phyloP scores from a whole-genome alignment of 1,284 basidiomycete species.

The Tremellales sp. region DNA sequence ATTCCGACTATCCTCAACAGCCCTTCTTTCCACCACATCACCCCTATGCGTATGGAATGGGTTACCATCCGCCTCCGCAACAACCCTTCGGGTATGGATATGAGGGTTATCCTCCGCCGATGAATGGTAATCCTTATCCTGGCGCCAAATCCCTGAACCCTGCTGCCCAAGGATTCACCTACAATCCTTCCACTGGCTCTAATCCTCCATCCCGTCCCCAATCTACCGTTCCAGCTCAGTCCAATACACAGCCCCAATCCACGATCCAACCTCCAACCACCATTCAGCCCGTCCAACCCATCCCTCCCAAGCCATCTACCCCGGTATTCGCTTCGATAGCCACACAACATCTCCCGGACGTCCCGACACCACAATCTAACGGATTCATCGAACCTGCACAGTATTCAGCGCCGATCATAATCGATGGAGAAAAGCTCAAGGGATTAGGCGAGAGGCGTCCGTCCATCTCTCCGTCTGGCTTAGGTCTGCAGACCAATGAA shows the following conservation, averaged over 20 bases:
- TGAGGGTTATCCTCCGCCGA: not conserved
- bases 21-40: conserved; percentile 35
- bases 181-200: too few species aligned
- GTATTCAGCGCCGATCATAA: conserved; percentile 8
- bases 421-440: conserved; percentile 26
- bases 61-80: conserved; percentile 20
- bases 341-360: not conserved
- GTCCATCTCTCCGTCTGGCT: not conserved
- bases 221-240: conserved; percentile 1
- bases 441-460: conserved; percentile 5
- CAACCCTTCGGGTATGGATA: not conserved
- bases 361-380: conserved; percentile 6
- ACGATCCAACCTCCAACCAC: not conserved
- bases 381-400: conserved; percentile 5
- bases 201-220: too few species aligned
- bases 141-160: conserved; percentile 36
- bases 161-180: conserved; percentile 41
- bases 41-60: conserved; percentile 42
- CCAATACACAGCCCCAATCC: conserved; percentile 4
- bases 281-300: conserved; percentile 2
- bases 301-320: conserved; percentile 5
- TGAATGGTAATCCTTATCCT: not conserved
- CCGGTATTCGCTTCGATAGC: conserved; percentile 5
- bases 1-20: conserved; percentile 6
- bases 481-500: too few species aligned